Percentiles rank a stretch among this genome's conserved stretches.
phyloP scores from a whole-genome alignment of 164 flowering plant genomes.

The Tinospora cordifolia region DNA sequence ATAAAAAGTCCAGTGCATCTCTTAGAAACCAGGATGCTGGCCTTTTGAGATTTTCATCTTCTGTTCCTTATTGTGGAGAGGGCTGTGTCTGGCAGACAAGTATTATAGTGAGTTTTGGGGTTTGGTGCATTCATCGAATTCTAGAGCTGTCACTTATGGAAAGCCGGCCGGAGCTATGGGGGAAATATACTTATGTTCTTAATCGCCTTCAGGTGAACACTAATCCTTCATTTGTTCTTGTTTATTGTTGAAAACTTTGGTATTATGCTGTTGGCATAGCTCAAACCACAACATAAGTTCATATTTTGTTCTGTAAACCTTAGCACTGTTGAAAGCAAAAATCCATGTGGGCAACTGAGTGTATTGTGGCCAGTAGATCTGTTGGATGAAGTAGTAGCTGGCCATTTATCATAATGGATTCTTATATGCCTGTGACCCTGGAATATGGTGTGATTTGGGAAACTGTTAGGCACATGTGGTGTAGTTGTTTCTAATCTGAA shows the following conservation, averaged over 20 bases:
- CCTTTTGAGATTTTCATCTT: conserved; percentile 27
- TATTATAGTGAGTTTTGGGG: conserved; percentile 81
- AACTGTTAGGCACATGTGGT: not conserved
- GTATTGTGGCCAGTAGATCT: not conserved
- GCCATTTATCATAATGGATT: not conserved
- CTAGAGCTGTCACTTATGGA: conserved; percentile 94
- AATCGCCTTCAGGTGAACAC: conserved; percentile 89
- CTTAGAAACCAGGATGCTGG: conserved; percentile 37
- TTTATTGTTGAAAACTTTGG: not conserved
- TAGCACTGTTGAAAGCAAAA: not conserved
- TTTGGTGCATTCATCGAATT: conserved; percentile 88
- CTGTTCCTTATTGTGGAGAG: conserved; percentile 79
- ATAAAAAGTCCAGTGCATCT: conserved; percentile 30
- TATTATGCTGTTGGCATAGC: not conserved
- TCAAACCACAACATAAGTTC: not conserved
- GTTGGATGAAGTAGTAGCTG: not conserved
- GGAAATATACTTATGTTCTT: conserved; percentile 89
- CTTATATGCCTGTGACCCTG: not conserved
- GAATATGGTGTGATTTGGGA: not conserved
- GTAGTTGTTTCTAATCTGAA: not conserved
- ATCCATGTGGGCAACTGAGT: not conserved
- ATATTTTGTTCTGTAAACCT: not conserved
- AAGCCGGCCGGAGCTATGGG: conserved; percentile 98
- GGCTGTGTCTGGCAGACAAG: conserved; percentile 73
- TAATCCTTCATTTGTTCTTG: not conserved